Percentiles rank a stretch among this genome's conserved stretches.
phyloP scores from a whole-genome alignment of 441 rosid species.

The Populus tomentosa region DNA sequence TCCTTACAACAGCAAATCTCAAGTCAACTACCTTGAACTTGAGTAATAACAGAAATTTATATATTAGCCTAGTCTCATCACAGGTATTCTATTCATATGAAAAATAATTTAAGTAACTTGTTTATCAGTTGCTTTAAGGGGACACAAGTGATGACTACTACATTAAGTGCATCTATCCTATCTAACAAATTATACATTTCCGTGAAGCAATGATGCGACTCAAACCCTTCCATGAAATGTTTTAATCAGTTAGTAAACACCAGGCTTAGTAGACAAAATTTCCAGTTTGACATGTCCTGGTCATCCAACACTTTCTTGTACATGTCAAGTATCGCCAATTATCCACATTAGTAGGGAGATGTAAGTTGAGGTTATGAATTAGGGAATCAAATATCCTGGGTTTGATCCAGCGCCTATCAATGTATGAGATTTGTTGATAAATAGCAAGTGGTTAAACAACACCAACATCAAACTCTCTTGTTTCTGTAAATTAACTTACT shows the following conservation, averaged over 20 bases:
- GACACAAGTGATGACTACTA: not conserved
- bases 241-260: not conserved
- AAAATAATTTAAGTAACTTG: not conserved
- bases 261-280: not conserved
- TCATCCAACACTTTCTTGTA: not conserved
- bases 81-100: not conserved
- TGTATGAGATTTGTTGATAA: not conserved
- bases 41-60: not conserved
- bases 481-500: not conserved
- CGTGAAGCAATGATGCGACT: not conserved
- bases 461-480: not conserved
- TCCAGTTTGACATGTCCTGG: not conserved
- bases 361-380: not conserved
- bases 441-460: not conserved
- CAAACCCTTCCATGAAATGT: not conserved
- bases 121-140: not conserved
- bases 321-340: not conserved
- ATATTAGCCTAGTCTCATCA: not conserved
- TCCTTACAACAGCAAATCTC: not conserved
- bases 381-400: conserved; percentile 1
- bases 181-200: not conserved
- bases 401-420: not conserved
- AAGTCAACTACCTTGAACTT: not conserved
- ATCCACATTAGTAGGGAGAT: not conserved
- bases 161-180: not conserved